These are phyloP conservation scores for Marsdenia floribunda DNA, from an alignment of 257 asterid species.

Conservation along the genomic window DNA sequence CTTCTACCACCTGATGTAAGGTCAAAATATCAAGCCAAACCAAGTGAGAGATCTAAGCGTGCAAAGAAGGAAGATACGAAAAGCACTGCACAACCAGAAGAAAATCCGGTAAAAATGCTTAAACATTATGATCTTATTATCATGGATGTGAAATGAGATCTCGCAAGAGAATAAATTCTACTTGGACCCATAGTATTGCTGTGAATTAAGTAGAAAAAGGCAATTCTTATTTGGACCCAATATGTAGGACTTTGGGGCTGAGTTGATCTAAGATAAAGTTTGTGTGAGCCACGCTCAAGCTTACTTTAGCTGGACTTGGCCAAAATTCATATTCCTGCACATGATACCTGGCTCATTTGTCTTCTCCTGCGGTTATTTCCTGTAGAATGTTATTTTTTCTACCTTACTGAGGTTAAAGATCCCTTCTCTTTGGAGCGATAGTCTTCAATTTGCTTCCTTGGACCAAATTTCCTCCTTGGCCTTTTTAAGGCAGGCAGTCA, in stretches of 20 bases:
- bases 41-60: constrained; percentile 75
- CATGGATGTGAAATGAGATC: background rate
- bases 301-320: background rate
- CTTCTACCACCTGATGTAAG: constrained; percentile 67
- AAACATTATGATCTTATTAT: background rate
- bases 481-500: background rate
- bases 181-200: background rate
- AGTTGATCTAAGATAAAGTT: background rate
- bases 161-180: background rate
- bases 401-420: background rate
- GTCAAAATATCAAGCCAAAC: constrained; percentile 82
- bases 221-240: no score
- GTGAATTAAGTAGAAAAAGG: no score
- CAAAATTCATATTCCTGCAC: background rate
- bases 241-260: background rate
- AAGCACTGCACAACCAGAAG: constrained; percentile 59
- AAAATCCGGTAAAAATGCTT: constrained; percentile 50
- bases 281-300: background rate
- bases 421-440: background rate
- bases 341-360: background rate
- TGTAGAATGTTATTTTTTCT: background rate
- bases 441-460: background rate
- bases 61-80: constrained; percentile 79
- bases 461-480: background rate
- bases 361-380: background rate